Conservation (phyloP, 192 early-diverging fungal genomes). For the Backusella sp. region DNA sequence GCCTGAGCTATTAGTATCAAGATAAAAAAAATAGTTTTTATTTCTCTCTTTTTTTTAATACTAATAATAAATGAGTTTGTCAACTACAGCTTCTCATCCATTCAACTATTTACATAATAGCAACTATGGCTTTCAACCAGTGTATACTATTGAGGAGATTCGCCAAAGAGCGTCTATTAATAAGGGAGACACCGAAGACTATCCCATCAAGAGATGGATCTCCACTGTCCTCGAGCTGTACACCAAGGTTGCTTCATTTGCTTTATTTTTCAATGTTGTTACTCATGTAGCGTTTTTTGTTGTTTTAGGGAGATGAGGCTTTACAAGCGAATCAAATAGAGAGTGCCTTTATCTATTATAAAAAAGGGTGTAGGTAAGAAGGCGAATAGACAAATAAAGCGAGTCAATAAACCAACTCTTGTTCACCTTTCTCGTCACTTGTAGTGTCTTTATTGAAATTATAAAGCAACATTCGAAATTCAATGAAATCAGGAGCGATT, state of each 20-base stretch:
- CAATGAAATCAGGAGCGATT: slow-evolving; percentile 29
- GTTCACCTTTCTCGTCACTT: slow-evolving; percentile 2
- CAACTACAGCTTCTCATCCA: neutral
- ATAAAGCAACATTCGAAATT: slow-evolving; percentile 43
- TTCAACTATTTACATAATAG: neutral
- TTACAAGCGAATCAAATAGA: slow-evolving; percentile 21
- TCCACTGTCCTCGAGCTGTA: slow-evolving; percentile 14
- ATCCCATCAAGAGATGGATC: slow-evolving; percentile 20
- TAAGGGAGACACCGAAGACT: slow-evolving; percentile 8
- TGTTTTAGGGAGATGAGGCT: slow-evolving; percentile 26
- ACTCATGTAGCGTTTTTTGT: neutral
- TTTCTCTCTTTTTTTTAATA: neutral
- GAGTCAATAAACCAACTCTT: neutral
- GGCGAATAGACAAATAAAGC: neutral
- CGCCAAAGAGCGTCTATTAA: slow-evolving; percentile 13
- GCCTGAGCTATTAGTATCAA: neutral
- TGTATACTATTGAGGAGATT: slow-evolving; percentile 2
- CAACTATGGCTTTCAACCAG: neutral
- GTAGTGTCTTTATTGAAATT: slow-evolving; percentile 50
- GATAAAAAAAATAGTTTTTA: neutral
- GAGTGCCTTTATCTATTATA: slow-evolving; percentile 35
- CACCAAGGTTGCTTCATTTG: slow-evolving; percentile 1
- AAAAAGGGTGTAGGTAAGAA: slow-evolving; percentile 34
- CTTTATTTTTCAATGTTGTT: neutral
- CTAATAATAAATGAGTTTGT: neutral